Base-by-base conservation (phyloP, 2,329 filamentous ascomycete genomes). In the Diaporthe sp. region DNA sequence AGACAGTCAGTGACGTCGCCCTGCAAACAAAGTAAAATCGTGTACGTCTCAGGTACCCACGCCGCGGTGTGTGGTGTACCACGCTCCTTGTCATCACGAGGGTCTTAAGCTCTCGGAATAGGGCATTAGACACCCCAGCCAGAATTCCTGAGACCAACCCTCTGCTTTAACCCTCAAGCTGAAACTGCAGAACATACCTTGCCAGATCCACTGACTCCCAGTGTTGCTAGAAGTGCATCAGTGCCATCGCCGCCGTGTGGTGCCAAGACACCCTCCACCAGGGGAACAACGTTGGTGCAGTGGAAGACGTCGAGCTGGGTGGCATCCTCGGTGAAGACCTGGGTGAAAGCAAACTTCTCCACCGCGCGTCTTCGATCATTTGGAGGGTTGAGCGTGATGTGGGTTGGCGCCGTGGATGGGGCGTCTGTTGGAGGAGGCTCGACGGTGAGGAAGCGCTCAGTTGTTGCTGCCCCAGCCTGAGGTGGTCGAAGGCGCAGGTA, bases 151-250 rank as follows among this genome's bases (percentile, higher is more conserved):
- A 37, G 22, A 46, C 73, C 59, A n/a, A 75, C 25, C 4, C 28
- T 37, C n/a, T n/a, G 4, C 10, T 31, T n/a, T 34, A 25, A 10
- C 34, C 7, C 19, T 51, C 25, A 12, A 5, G 51, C 8, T n/a
- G 28, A 15, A 31, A 12, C 8, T 34, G 28, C 7, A 4, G 4
- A 22, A 61, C 81, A 67, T 80, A 98, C 96, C 92, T 99, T 99
- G 83, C 97, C 97, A 68, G 96, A 98, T 17, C 97, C 97, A 10
- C 96, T 98, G 58, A 98, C 95, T 22, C 97, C 97, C 75, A 99
- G 85, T 9, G 97, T 98, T 42, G 97, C 97, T 72, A 99, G 87
- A 74, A 98, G 86, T 13, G 95, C 96, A 88, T 98, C 96, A 78
- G 95, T 93, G 25, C 95, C 95, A 78, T 97, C 93, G 69, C 92